Conservation (phyloP, 208 protist species). For the Kentomonas sorsogonicus region DNA sequence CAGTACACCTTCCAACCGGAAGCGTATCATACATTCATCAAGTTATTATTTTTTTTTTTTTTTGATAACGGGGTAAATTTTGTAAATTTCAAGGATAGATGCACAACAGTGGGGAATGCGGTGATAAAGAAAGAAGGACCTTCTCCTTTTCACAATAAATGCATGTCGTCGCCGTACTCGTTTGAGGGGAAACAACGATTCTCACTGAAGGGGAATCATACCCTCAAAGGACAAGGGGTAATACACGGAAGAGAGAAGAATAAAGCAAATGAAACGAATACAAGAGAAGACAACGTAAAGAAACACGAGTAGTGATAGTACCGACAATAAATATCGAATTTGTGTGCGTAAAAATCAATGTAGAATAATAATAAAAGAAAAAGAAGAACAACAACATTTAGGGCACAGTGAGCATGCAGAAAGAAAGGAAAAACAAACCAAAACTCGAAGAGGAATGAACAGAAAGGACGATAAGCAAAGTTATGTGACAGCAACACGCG, state of each 20-base stretch:
- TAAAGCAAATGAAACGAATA: constrained; percentile 7
- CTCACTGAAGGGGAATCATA: background rate
- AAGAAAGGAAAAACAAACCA: background rate
- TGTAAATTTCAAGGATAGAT: background rate
- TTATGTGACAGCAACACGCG: background rate
- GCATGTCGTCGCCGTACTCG: background rate
- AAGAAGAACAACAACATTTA: background rate
- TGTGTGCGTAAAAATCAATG: background rate
- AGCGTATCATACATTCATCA: too few species aligned
- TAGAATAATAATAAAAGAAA: constrained; percentile 7
- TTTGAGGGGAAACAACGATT: background rate
- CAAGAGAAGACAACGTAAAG: constrained; percentile 8
- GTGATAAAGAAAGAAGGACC: too few species aligned
- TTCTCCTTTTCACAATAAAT: background rate
- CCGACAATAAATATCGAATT: background rate
- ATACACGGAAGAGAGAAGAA: constrained; percentile 1
- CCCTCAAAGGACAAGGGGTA: background rate
- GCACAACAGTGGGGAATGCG: background rate
- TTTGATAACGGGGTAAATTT: background rate
- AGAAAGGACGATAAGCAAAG: constrained; percentile 3
- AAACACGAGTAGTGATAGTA: background rate
- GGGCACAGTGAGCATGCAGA: background rate
- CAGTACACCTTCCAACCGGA: too few species aligned
- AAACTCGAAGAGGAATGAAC: constrained; percentile 7
- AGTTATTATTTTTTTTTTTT: background rate